Evolutionary conservation across 179 eudicot species (phyloP), one percentile per base, ranked within the genome.

Genomic region (Amaranthus tricolor): DNA sequence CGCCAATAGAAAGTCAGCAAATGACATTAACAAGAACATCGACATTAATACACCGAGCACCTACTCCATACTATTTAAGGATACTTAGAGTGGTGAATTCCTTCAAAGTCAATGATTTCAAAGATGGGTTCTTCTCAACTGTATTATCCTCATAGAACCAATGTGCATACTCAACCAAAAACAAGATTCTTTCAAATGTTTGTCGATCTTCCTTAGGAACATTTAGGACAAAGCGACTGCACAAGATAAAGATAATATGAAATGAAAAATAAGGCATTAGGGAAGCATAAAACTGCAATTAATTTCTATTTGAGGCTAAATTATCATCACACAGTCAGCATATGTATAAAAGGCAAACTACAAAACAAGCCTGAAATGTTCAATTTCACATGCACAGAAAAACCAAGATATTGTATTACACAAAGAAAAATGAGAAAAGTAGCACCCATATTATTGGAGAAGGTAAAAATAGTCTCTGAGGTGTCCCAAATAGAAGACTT

Each of bases 91-190:
- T 84, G 63, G 99, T 93, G 74, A 93, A 96, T 81, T 96, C 99
- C 85, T 90, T 96, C 75, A 96, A 83, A 70, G 97, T 89, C 62
- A 91, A 83, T 5, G 99, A 96, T 75, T 91, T 96, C 73, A 96
- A 68, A 2, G 99, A 96, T 6, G 99, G 99, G 81, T 96, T 89
- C 50, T 91, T 87, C 84, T 96, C 99, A 54, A 96, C 99, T 9
- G 98, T 83, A 78, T 91, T 93, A 83, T 96, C 99, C 80, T 96
- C 99, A 40, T 96, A 96, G 80, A 89, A 93, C 99, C 99, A 96
- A 80, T 96, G 98, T 20, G 99, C 99, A 85, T 89, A 91, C 85
- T 96, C 99, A 76, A 96, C 98, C 19, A 96, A 97, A 88, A 96
- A 96, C 77, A 96, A 76, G 70, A 96, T 91, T 84, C 99, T 86